Evolutionary conservation across 495 filamentous ascomycete genomes (phyloP), one percentile per base, ranked within the genome.

Genomic region (Penicillium canariense): DNA sequence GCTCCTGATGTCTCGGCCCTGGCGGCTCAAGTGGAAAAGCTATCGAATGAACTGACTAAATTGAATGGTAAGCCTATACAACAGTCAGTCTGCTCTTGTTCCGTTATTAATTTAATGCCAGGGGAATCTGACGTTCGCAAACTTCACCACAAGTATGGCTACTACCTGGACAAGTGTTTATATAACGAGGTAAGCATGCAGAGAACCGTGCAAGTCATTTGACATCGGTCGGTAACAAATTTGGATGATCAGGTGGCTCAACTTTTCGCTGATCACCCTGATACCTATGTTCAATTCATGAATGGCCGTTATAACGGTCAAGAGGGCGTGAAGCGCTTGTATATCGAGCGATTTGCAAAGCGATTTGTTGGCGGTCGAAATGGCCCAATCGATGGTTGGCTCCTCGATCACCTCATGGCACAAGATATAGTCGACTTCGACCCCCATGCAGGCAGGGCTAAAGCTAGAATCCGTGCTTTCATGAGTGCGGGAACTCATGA

Each of bases 321-420:
- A 15, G 7, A 36, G 2, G 34, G 34, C 0, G 47, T 49, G 1
- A 5, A 43, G 4, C 49, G 49, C 27, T 38, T 52, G 15, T 52
- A 52, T 12, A 42, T 52, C 2, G 49, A 52, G 25, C 36, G 49
- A n/a, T 52, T 52, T 7, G 49, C 38, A 15, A 44, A 44, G 9
- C 25, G 49, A 15, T 52, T 52, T 12, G 49, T 52, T 10, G 38
- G 17, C n/a, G 49, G 49, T 18, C 49, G 49, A 11, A 52, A 52
- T 17, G 49, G 49, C 11, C 49, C 49, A 9, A 52, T 52, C 3
- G 49, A 52, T 5, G 49, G 49, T 11, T 52, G 49, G 49, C 49
- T 52, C 7, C 38, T 52, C 6, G 49, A 52, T 11, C 49, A 52
- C 18, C 36, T 52, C 5, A 52, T 52, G 49, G 49, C 49, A 8